Conservation (phyloP, 164 flowering plant species). For the Malania oleifera region DNA sequence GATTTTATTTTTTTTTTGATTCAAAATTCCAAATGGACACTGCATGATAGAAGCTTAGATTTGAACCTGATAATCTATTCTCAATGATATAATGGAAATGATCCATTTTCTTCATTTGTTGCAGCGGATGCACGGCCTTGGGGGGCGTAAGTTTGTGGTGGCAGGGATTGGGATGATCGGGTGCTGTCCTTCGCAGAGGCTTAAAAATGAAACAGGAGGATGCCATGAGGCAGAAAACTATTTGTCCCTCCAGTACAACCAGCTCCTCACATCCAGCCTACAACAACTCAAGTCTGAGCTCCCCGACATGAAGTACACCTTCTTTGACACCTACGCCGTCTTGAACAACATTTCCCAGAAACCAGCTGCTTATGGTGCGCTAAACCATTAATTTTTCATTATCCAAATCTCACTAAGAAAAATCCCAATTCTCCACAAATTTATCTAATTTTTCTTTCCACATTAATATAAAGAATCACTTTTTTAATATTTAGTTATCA, state of each 20-base stretch:
- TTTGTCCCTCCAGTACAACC: conserved; percentile 42
- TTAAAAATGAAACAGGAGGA: conserved; percentile 29
- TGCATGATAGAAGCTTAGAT: too few relatives aligned
- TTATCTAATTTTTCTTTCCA: too few relatives aligned
- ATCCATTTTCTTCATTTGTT: background rate
- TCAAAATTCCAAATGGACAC: too few relatives aligned
- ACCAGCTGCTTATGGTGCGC: conserved; percentile 61
- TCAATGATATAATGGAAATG: too few relatives aligned
- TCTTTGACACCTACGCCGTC: conserved; percentile 43
- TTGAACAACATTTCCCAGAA: conserved; percentile 37
- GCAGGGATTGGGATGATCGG: conserved; percentile 50
- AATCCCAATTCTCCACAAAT: too few relatives aligned
- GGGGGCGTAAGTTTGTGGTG: conserved; percentile 54
- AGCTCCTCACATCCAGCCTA: conserved; percentile 31
- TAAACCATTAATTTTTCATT: background rate
- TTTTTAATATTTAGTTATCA: too few relatives aligned
- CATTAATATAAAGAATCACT: too few relatives aligned
- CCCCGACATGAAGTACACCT: conserved; percentile 45
- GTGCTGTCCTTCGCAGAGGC: conserved; percentile 60
- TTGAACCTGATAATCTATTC: too few relatives aligned
- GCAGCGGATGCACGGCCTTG: conserved; percentile 48
- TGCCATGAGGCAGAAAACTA: conserved; percentile 49
- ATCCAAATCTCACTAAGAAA: too few relatives aligned
- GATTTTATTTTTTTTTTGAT: too few relatives aligned
- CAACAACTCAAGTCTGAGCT: conserved; percentile 36